Conservation (phyloP, 352 stramenopile species). For the Globisporangium nagaii region DNA sequence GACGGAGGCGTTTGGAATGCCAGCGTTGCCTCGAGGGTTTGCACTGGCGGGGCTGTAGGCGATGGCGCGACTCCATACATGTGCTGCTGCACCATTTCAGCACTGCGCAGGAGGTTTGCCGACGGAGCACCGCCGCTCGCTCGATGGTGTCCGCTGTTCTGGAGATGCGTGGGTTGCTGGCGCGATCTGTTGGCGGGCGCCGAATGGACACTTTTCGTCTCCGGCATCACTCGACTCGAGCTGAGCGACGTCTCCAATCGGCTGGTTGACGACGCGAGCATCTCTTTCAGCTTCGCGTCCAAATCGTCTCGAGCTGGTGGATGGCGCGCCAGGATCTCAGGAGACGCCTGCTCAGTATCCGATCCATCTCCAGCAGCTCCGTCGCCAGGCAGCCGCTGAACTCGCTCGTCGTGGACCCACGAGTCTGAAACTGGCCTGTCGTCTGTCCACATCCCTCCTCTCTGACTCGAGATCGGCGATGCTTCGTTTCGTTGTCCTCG, state of each 20-base stretch:
- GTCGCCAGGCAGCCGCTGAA: neutral
- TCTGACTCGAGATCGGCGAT: neutral
- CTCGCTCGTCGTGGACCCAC: neutral
- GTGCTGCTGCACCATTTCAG: slow-evolving; percentile 34
- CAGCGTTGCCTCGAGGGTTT: neutral
- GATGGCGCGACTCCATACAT: neutral
- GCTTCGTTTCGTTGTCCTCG: neutral
- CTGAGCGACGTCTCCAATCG: slow-evolving; percentile 4
- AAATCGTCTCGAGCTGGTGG: slow-evolving; percentile 5
- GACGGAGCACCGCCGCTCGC: neutral
- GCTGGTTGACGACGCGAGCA: slow-evolving; percentile 8
- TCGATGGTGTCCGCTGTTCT: neutral
- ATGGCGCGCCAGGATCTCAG: neutral
- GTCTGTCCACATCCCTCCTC: neutral
- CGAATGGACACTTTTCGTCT: neutral
- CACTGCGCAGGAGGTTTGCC: slow-evolving; percentile 20
- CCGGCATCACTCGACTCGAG: neutral
- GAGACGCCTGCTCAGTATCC: neutral
- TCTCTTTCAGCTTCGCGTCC: slow-evolving; percentile 2
- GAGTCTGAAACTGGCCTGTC: neutral
- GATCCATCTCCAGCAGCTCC: neutral
- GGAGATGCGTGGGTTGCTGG: neutral
- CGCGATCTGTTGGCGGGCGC: neutral
- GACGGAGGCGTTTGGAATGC: neutral
- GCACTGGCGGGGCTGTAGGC: neutral